Evolutionary conservation across 2,329 filamentous ascomycete species (phyloP).

Genomic region (Aspergillus luchuensis): DNA sequence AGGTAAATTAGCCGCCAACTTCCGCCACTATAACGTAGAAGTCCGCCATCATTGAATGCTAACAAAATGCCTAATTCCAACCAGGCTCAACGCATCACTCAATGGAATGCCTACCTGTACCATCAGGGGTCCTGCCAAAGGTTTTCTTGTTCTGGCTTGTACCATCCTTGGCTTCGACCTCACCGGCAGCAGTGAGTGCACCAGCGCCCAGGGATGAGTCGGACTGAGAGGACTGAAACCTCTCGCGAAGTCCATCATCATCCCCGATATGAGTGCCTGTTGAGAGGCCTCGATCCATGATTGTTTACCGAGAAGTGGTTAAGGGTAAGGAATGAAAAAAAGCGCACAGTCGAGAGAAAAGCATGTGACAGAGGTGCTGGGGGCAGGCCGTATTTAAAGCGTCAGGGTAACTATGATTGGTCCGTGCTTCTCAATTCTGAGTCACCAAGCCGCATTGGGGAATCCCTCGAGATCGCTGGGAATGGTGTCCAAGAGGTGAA

Average conservation of each 20-base stretch:
- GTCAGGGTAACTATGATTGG: conserved; percentile 18
- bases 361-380: conserved; percentile 23
- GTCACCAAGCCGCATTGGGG: conserved; percentile 15
- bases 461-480: neutral
- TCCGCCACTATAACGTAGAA: neutral
- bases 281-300: conserved; percentile 43
- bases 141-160: conserved; percentile 69
- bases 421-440: conserved; percentile 9
- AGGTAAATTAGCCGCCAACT: conserved; percentile 9
- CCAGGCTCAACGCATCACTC: neutral
- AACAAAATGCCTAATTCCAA: neutral
- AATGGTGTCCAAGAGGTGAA: neutral
- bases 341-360: conserved; percentile 11
- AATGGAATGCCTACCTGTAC: conserved; percentile 68
- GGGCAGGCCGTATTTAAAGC: conserved; percentile 18
- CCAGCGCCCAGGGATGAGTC: conserved; percentile 52
- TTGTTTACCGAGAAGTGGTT: conserved; percentile 21
- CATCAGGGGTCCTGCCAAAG: conserved; percentile 86
- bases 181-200: conserved; percentile 38
- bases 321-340: conserved; percentile 21
- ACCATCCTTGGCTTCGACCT: conserved; percentile 49
- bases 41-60: neutral
- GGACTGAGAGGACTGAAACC: conserved; percentile 42
- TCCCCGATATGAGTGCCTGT: conserved; percentile 38
- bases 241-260: conserved; percentile 53